Percentiles rank a stretch among this genome's conserved stretches.
Conservation (phyloP, 2,329 filamentous ascomycete genomes). For the Penicillium glabrum region DNA sequence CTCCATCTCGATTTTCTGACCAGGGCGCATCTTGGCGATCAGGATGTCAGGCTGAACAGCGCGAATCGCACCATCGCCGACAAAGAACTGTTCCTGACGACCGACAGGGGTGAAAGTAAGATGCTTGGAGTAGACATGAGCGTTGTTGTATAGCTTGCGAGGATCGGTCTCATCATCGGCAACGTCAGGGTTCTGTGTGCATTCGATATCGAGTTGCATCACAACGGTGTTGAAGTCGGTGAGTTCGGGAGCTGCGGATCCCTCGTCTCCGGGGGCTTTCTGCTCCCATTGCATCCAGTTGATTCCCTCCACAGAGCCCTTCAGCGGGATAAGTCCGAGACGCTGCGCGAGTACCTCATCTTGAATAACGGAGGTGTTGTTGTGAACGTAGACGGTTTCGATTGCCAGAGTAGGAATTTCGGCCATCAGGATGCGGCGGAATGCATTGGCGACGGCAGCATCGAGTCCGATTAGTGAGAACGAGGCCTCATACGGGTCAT, state of each 20-base stretch:
- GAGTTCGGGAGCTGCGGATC: conserved; percentile 47
- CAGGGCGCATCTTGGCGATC: conserved; percentile 88
- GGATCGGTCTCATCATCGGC: conserved; percentile 75
- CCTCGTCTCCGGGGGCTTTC: conserved; percentile 66
- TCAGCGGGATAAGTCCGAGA: conserved; percentile 86
- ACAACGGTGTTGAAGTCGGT: conserved; percentile 86
- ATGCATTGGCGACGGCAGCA: conserved; percentile 91
- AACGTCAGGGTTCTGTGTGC: conserved; percentile 74
- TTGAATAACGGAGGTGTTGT: conserved; percentile 97
- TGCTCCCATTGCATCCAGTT: conserved; percentile 80
- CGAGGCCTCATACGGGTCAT: conserved; percentile 71
- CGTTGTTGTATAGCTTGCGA: conserved; percentile 78
- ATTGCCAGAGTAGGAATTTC: conserved; percentile 95
- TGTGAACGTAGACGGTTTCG: conserved; percentile 87
- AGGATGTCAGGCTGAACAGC: conserved; percentile 90
- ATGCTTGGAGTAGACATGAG: conserved; percentile 76
- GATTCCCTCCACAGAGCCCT: conserved; percentile 73
- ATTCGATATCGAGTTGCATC: conserved; percentile 73
- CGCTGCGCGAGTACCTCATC: conserved; percentile 93
- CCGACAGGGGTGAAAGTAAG: conserved; percentile 76
- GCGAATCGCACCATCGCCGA: conserved; percentile 64
- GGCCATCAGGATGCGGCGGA: conserved; percentile 90
- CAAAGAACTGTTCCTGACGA: conserved; percentile 68
- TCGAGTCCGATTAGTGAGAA: conserved; percentile 94
- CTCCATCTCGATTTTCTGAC: conserved; percentile 79